Percentiles rank a stretch among this genome's conserved stretches.
Evolutionary conservation across 2,329 filamentous ascomycete species (phyloP).

Genomic region (Alternaria ventricosa): DNA sequence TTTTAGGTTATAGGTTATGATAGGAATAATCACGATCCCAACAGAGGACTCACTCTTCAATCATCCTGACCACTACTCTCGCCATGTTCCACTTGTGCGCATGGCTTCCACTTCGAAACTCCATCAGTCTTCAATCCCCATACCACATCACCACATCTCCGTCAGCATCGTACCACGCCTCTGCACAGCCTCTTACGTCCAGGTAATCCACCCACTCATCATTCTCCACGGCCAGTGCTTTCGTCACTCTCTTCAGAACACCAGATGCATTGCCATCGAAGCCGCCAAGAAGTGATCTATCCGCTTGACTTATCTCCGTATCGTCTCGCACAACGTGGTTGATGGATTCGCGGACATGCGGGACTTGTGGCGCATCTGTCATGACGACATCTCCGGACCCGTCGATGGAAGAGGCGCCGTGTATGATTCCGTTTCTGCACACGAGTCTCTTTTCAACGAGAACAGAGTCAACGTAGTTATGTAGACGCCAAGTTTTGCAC

Average conservation of each 20-base stretch:
- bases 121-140: constrained; percentile 5
- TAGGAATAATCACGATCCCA: not conserved
- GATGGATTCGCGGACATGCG: not conserved
- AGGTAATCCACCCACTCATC: constrained; percentile 36
- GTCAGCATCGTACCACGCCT: constrained; percentile 38
- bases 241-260: constrained; percentile 20
- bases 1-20: not conserved
- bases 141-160: constrained; percentile 35
- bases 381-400: constrained; percentile 20
- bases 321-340: not conserved
- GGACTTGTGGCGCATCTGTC: constrained; percentile 6
- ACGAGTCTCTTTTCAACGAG: constrained; percentile 19
- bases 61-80: not conserved
- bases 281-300: constrained; percentile 11
- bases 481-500: constrained; percentile 57
- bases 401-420: constrained; percentile 17
- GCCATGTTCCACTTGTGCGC: not conserved
- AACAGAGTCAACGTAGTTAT: constrained; percentile 26
- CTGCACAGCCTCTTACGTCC: constrained; percentile 32
- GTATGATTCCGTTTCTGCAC: constrained; percentile 35
- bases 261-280: constrained; percentile 32
- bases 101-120: not conserved
- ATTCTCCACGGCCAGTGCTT: constrained; percentile 37
- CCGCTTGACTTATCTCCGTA: not conserved
- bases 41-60: not conserved